A percentile compares a stretch with the other conserved stretches of the same genome.
Conservation (phyloP, 2,329 filamentous ascomycete genomes). For the Xylaria arbuscula region DNA sequence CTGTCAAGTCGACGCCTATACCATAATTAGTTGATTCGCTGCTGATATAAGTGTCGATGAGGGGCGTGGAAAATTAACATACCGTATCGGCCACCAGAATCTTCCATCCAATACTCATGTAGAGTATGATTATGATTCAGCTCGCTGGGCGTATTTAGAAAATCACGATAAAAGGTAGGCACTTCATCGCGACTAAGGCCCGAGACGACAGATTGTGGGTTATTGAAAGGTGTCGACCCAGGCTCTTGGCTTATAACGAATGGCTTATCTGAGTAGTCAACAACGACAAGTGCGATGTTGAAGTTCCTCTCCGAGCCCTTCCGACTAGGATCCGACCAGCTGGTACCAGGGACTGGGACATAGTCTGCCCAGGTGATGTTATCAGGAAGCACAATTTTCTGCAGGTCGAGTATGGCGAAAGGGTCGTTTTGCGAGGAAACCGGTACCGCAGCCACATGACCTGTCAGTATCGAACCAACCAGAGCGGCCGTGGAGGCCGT, state of each 20-base stretch:
- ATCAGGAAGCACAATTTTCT: conserved; percentile 64
- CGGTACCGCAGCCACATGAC: conserved; percentile 38
- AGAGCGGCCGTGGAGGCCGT: conserved; percentile 37
- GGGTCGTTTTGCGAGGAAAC: conserved; percentile 50
- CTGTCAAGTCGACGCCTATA: conserved; percentile 62
- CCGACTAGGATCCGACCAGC: conserved; percentile 58
- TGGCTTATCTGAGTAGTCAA: conserved; percentile 62
- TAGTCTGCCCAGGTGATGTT: conserved; percentile 66
- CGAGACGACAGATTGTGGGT: conserved; percentile 58
- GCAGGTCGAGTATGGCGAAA: conserved; percentile 62
- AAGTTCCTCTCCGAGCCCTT: conserved; percentile 63
- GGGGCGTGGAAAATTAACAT: background rate
- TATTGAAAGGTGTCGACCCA: conserved; percentile 62
- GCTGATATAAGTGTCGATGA: background rate
- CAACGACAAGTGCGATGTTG: conserved; percentile 64
- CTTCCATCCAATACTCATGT: conserved; percentile 69
- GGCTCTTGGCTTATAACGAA: conserved; percentile 61
- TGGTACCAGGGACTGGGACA: conserved; percentile 58
- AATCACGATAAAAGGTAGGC: conserved; percentile 61
- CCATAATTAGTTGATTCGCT: conserved; percentile 5
- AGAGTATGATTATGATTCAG: conserved; percentile 64
- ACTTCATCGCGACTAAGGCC: conserved; percentile 59
- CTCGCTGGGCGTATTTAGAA: conserved; percentile 62
- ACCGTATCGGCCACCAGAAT: conserved; percentile 60
- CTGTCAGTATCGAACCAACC: conserved; percentile 34